phyloP scores from a whole-genome alignment of 495 filamentous ascomycete genomes.

The Geopyxis carbonaria region DNA sequence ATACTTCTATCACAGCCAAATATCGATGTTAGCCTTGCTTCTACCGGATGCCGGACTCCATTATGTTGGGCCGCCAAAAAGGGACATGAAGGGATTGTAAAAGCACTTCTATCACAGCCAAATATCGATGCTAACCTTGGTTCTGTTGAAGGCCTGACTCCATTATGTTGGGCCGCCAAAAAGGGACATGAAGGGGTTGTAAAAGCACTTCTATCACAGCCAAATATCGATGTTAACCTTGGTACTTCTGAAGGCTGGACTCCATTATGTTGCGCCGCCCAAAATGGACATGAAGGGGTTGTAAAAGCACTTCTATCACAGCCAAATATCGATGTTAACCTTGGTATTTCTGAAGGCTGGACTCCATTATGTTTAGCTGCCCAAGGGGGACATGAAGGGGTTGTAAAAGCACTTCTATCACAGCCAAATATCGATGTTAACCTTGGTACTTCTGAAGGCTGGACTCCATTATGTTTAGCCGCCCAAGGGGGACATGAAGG shows the following conservation, averaged over 20 bases:
- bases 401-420: not conserved
- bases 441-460: too few relatives aligned
- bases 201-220: not conserved
- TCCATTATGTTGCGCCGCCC: conserved; percentile 5
- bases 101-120: not conserved
- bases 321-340: not conserved
- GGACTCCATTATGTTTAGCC: not conserved
- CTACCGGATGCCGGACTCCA: conserved; percentile 1
- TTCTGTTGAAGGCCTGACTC: not conserved
- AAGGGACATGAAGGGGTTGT: conserved; percentile 1
- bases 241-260: too few relatives aligned
- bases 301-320: not conserved
- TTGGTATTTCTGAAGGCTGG: too few relatives aligned
- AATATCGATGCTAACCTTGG: not conserved
- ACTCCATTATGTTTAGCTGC: not conserved
- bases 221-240: not conserved
- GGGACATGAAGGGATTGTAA: conserved; percentile 2
- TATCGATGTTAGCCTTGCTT: not conserved
- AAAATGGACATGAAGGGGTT: conserved; percentile 1
- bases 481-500: not conserved
- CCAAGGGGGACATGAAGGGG: not conserved
- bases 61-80: conserved; percentile 3
- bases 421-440: not conserved
- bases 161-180: not conserved
- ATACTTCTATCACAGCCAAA: conserved; percentile 1